Base-by-base conservation (phyloP, 179 eudicot genomes). In the Sideroxylon spinosum region DNA sequence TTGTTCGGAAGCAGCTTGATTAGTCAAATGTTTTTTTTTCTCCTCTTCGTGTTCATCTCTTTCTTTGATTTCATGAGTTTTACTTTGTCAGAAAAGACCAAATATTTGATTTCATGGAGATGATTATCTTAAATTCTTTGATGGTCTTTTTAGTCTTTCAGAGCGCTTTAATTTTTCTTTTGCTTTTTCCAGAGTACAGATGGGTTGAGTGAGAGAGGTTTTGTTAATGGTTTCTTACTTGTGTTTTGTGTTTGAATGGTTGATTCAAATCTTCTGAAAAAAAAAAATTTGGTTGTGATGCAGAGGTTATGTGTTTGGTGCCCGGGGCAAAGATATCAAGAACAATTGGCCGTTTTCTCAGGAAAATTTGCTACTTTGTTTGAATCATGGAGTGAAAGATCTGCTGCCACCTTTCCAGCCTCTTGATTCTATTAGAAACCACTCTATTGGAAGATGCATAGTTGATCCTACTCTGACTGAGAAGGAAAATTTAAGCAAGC, bases 281-380 rank as follows among this genome's bases (percentile, higher is more conserved):
- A 64, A 64, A 11, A 29, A 59, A n/a, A 50, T 75, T 5, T 79
- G 68, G 52, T 76, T 55, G 81, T 77, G 74, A 28, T 86, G 79
- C 93, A 95, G 98, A 83, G 92, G 86, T 83, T 93, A 86, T 85
- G 98, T 90, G 77, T 89, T 84, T 80, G 78, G 88, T 71, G 72
- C 89, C 57, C 87, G 98, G 84, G 88, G 82, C 79, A 90, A 87
- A 80, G 95, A 93, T 82, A 90, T 95, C 78, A 78, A 85, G 82
- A 78, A 69, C 48, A 89, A 86, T 71, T 95, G 98, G 97, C 98
- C 98, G 77, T 95, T 95, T 77, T 91, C 97, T 29, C 80, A 82
- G 82, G 81, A 87, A 78, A 90, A 80, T 81, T 81, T 95, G 89
- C 91, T 89, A 76, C 90, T 89, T 80, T 93, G 97, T 85, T 74